phyloP scores from a whole-genome alignment of 2,329 filamentous ascomycete species.

The Colletotrichum euphorbiae region DNA sequence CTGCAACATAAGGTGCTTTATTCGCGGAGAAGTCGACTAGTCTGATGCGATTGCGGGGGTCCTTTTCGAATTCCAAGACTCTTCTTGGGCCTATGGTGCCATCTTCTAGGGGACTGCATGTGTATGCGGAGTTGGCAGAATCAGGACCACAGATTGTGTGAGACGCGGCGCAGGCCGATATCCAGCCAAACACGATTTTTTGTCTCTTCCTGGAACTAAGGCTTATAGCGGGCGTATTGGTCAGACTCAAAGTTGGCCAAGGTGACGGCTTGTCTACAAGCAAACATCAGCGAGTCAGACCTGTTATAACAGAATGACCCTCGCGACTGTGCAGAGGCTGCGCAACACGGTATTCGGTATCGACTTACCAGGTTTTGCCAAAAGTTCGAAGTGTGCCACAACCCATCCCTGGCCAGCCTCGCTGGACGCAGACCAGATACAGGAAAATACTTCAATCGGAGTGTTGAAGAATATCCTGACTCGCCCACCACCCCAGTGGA shows the following conservation, averaged over 20 bases:
- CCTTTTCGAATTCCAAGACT: slow-evolving; percentile 1
- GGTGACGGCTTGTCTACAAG: slow-evolving; percentile 3
- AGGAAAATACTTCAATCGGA: no score
- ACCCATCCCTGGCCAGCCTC: neutral
- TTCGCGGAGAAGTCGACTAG: neutral
- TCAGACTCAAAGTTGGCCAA: slow-evolving; percentile 5
- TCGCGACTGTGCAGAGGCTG: neutral
- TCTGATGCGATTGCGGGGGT: slow-evolving; percentile 22
- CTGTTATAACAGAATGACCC: no score
- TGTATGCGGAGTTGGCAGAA: neutral
- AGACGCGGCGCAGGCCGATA: neutral
- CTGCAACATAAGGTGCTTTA: slow-evolving; percentile 2
- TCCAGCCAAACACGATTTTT: slow-evolving; percentile 13
- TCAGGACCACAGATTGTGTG: neutral
- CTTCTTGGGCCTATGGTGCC: neutral
- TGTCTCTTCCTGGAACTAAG: slow-evolving; percentile 7
- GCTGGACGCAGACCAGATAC: neutral
- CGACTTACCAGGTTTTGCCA: slow-evolving; percentile 13
- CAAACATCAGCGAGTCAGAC: neutral
- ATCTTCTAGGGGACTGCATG: neutral
- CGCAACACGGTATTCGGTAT: no score
- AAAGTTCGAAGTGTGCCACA: neutral
- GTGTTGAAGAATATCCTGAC: no score
- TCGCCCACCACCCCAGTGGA: no score
- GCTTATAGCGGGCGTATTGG: neutral